Evolutionary conservation across 352 stramenopile species (phyloP).

Genomic region (Globisporangium camurandrum): DNA sequence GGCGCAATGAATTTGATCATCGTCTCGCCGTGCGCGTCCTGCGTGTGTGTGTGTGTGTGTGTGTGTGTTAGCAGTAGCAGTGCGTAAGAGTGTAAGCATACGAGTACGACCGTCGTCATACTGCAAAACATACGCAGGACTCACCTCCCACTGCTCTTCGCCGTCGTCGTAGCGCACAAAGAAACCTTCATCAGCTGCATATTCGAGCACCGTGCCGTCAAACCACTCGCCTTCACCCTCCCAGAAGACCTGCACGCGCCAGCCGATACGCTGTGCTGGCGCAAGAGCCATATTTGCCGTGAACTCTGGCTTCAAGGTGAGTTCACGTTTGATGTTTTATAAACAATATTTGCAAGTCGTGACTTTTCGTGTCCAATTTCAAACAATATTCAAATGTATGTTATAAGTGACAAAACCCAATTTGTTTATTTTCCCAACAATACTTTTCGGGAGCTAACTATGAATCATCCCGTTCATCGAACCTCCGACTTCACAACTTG

Average conservation of each 20-base stretch:
- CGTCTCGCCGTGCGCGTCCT: constrained; percentile 8
- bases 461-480: no score
- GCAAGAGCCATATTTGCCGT: no score
- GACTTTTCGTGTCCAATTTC: no score
- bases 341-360: no score
- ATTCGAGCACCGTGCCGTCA: constrained; percentile 36
- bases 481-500: no score
- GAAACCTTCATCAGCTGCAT: constrained; percentile 27
- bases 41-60: neutral
- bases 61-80: neutral
- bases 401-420: no score
- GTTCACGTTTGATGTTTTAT: no score
- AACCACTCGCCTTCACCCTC: constrained; percentile 63
- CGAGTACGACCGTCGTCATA: neutral
- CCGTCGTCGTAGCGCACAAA: constrained; percentile 71
- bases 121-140: neutral
- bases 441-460: no score
- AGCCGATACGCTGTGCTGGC: constrained; percentile 20
- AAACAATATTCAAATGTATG: no score
- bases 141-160: constrained; percentile 68
- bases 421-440: no score
- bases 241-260: constrained; percentile 61
- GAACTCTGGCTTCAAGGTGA: no score
- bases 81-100: neutral
- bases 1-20: constrained; percentile 17